Conservation (phyloP, 352 stramenopile genomes). For the Phytopythium delawarense region DNA sequence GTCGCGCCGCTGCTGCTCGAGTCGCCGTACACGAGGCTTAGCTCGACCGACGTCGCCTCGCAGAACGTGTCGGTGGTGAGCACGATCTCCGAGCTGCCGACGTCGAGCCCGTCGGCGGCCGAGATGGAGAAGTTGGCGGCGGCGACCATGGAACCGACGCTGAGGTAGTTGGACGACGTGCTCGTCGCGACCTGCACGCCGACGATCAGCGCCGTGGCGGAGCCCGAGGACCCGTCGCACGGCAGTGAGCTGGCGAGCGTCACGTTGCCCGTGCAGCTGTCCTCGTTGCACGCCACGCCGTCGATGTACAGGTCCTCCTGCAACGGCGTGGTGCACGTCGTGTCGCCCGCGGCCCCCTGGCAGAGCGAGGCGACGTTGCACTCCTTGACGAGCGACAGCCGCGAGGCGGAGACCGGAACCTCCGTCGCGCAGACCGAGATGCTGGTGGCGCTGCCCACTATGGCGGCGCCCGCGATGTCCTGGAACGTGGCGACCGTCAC, state of each 20-base stretch:
- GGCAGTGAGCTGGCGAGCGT: constrained; percentile 32
- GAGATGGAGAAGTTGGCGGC: constrained; percentile 34
- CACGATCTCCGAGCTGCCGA: constrained; percentile 29
- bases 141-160: constrained; percentile 39
- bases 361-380: constrained; percentile 68
- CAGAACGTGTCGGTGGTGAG: constrained; percentile 44
- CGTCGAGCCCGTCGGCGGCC: constrained; percentile 23
- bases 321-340: constrained; percentile 39
- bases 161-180: constrained; percentile 36
- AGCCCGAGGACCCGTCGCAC: constrained; percentile 34
- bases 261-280: constrained; percentile 51
- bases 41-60: constrained; percentile 18
- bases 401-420: constrained; percentile 40
- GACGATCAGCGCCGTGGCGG: constrained; percentile 37
- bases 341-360: constrained; percentile 34
- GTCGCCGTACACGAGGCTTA: constrained; percentile 27
- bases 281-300: constrained; percentile 34
- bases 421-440: constrained; percentile 49
- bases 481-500: constrained; percentile 47
- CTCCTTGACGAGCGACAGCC: constrained; percentile 40
- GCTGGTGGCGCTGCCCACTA: constrained; percentile 16
- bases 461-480: constrained; percentile 24
- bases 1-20: constrained; percentile 4
- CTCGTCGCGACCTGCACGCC: constrained; percentile 48
- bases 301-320: constrained; percentile 25